phyloP scores from a whole-genome alignment of 768 basidiomycete species.

The Russula compacta region DNA sequence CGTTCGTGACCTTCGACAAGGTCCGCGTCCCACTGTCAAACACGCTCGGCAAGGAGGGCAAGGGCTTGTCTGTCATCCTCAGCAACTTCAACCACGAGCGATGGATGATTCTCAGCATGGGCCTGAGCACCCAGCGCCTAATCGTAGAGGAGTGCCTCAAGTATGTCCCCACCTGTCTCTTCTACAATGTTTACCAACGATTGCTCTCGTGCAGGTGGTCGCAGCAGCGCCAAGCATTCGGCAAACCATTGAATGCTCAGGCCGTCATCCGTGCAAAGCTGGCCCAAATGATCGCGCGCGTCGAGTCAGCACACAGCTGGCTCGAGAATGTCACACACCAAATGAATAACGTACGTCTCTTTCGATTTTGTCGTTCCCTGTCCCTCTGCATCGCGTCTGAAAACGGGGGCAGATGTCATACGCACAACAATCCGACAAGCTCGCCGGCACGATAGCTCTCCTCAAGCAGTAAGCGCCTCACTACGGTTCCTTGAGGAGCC shows the following conservation, averaged over 20 bases:
- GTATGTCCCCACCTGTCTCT: conserved; percentile 29
- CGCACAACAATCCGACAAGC: conserved; percentile 68
- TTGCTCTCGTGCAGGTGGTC: conserved; percentile 53
- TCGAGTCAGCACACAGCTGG: conserved; percentile 83
- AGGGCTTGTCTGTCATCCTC: conserved; percentile 74
- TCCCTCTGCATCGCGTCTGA: conserved; percentile 11
- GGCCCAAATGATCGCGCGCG: conserved; percentile 80
- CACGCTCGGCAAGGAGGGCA: conserved; percentile 79
- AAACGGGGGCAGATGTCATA: conserved; percentile 65
- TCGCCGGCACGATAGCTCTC: conserved; percentile 84
- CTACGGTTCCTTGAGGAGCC: not conserved
- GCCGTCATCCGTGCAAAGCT: conserved; percentile 86
- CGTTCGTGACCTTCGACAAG: conserved; percentile 74
- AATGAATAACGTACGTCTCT: conserved; percentile 67
- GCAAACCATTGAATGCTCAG: conserved; percentile 73
- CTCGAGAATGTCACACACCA: conserved; percentile 84
- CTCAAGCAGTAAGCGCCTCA: conserved; percentile 64
- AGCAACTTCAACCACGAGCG: conserved; percentile 87
- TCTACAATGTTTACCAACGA: not conserved
- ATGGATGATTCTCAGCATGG: conserved; percentile 74
- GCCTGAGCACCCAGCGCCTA: conserved; percentile 65
- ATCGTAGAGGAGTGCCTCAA: conserved; percentile 89
- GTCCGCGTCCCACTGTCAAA: conserved; percentile 76
- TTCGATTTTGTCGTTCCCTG: not conserved
- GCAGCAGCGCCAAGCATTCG: conserved; percentile 82